phyloP scores from a whole-genome alignment of 1,284 basidiomycete species.

The Cerioporus squamosus region DNA sequence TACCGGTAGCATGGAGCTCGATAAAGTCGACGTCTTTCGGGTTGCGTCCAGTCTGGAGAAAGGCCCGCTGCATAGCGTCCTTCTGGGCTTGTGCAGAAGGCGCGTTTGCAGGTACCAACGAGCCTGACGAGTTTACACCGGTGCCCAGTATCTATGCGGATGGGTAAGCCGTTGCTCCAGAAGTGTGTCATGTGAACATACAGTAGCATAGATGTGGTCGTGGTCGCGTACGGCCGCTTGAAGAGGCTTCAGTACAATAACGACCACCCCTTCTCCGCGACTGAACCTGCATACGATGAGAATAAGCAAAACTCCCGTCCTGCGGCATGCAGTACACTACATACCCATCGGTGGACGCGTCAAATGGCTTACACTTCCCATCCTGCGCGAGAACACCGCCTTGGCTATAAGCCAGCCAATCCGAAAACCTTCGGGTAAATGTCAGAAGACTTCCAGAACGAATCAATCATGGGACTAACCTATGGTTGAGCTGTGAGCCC shows the following conservation, averaged over 20 bases:
- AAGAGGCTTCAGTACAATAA: conserved; percentile 32
- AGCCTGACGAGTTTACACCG: conserved; percentile 42
- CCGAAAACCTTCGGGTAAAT: conserved; percentile 18
- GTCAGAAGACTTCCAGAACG: too few relatives aligned
- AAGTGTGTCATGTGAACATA: conserved; percentile 14
- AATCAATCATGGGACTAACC: conserved; percentile 33
- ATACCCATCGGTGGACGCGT: conserved; percentile 50
- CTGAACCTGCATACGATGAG: conserved; percentile 21
- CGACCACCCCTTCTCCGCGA: conserved; percentile 30
- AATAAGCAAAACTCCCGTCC: too few relatives aligned
- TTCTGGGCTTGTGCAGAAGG: conserved; percentile 43
- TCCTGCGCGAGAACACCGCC: conserved; percentile 44
- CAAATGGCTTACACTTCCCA: conserved; percentile 54
- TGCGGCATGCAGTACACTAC: conserved; percentile 2
- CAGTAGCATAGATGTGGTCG: conserved; percentile 34
- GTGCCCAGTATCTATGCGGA: conserved; percentile 49
- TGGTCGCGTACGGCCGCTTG: conserved; percentile 31
- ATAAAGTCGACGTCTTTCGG: conserved; percentile 50
- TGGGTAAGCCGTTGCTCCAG: conserved; percentile 12
- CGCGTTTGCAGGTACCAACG: conserved; percentile 39
- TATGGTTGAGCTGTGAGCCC: conserved; percentile 45
- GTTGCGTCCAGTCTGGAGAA: conserved; percentile 29
- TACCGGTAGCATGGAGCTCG: conserved; percentile 53
- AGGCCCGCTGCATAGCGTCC: conserved; percentile 40
- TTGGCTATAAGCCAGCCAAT: conserved; percentile 37